A percentile compares a stretch with the other conserved stretches of the same genome.
phyloP scores from a whole-genome alignment of 805 yeast species.

The Hanseniaspora hatyaiensis region DNA sequence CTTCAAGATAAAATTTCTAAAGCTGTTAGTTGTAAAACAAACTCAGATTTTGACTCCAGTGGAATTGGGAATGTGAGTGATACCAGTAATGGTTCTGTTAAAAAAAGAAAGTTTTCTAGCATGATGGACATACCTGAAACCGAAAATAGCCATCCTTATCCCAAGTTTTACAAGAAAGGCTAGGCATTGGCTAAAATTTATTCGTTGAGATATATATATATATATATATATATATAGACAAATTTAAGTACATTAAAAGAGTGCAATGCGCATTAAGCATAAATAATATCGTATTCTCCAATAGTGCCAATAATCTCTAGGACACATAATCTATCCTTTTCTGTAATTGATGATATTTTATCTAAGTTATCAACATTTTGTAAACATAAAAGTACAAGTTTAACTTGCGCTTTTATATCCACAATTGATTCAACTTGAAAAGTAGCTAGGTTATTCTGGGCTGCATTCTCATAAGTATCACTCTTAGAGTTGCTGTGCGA shows the following conservation, averaged over 20 bases:
- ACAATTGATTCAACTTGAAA: too few relatives aligned
- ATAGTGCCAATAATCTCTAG: slow-evolving; percentile 37
- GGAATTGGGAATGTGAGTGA: background rate
- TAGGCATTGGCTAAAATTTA: too few relatives aligned
- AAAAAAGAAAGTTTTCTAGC: slow-evolving; percentile 8
- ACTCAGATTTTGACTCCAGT: background rate
- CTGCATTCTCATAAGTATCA: slow-evolving; percentile 21
- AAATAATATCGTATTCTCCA: slow-evolving; percentile 41
- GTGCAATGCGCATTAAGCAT: too few relatives aligned
- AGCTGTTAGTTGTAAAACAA: background rate
- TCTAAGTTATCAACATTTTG: slow-evolving; percentile 48
- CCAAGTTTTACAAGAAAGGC: too few relatives aligned
- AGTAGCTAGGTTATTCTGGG: too few relatives aligned
- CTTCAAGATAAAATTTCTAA: slow-evolving; percentile 2
- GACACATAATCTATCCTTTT: slow-evolving; percentile 43
- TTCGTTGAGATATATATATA: too few relatives aligned
- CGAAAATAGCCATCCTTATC: background rate
- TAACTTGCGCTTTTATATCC: too few relatives aligned
- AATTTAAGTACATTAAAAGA: background rate
- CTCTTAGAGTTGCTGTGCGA: slow-evolving; percentile 21
- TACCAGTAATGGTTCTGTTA: slow-evolving; percentile 5
- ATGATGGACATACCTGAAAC: slow-evolving; percentile 1
- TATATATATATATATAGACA: too few relatives aligned
- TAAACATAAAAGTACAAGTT: slow-evolving; percentile 31
- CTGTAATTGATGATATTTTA: slow-evolving; percentile 58